Evolutionary conservation across 495 filamentous ascomycete species (phyloP).

Genomic region (Neurospora africana): DNA sequence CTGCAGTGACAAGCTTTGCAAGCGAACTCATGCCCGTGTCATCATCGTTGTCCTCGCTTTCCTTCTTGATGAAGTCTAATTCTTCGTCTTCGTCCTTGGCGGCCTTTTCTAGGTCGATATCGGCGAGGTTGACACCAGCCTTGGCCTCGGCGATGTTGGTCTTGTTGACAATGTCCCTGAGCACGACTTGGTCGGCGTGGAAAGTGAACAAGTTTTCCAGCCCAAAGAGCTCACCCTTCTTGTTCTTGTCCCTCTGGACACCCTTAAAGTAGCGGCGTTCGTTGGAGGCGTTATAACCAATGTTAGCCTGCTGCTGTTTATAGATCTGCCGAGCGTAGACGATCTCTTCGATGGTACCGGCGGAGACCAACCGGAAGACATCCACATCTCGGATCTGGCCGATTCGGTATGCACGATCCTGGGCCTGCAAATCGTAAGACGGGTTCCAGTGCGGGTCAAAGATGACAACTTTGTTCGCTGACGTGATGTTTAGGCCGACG

Average conservation of each 20-base stretch:
- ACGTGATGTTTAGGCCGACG: slow-evolving; percentile 84
- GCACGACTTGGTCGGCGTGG: slow-evolving; percentile 64
- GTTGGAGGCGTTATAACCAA: slow-evolving; percentile 84
- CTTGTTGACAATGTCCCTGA: slow-evolving; percentile 92
- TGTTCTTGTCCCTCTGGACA: slow-evolving; percentile 68
- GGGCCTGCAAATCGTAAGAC: slow-evolving; percentile 84
- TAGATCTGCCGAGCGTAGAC: slow-evolving; percentile 97
- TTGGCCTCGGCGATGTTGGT: slow-evolving; percentile 92
- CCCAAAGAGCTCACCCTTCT: slow-evolving; percentile 90
- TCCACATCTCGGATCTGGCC: slow-evolving; percentile 90
- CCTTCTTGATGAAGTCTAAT: slow-evolving; percentile 30
- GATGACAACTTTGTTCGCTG: slow-evolving; percentile 95
- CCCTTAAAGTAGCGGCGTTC: slow-evolving; percentile 95
- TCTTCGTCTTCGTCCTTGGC: slow-evolving; percentile 42
- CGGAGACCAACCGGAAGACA: slow-evolving; percentile 87
- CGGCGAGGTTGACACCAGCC: slow-evolving; percentile 70
- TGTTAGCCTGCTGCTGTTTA: slow-evolving; percentile 97
- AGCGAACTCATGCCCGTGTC: slow-evolving; percentile 68
- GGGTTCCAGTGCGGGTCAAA: slow-evolving; percentile 99
- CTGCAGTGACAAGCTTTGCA: slow-evolving; percentile 55
- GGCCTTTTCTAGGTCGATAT: slow-evolving; percentile 51
- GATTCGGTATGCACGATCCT: slow-evolving; percentile 94
- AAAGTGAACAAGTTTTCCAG: slow-evolving; percentile 80
- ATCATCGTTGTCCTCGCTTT: slow-evolving; percentile 35
- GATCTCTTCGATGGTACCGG: slow-evolving; percentile 93